These are phyloP conservation scores for Pogostemon cablin DNA, from an alignment of 257 asterid genomes.

Conservation along the genomic window DNA sequence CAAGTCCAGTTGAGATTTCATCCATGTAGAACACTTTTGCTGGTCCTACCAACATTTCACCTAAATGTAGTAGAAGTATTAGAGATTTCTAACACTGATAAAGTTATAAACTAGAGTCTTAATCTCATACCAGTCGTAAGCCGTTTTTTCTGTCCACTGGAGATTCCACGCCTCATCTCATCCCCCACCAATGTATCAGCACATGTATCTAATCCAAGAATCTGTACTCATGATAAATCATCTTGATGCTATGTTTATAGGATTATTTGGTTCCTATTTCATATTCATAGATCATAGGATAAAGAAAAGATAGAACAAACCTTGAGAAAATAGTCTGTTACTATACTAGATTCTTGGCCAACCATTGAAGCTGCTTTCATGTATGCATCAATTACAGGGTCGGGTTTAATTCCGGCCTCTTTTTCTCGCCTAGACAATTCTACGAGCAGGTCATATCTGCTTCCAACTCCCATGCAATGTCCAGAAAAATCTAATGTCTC, in stretches of 20 bases:
- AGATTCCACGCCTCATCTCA: conserved; percentile 92
- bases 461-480: conserved; percentile 92
- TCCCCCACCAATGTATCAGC: conserved; percentile 90
- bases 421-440: conserved; percentile 82
- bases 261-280: background rate
- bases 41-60: conserved; percentile 83
- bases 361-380: conserved; percentile 92
- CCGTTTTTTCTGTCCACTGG: conserved; percentile 96
- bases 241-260: background rate
- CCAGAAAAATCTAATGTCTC: conserved; percentile 85
- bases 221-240: conserved; percentile 43
- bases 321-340: conserved; percentile 87
- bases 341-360: conserved; percentile 86
- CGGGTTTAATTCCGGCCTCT: conserved; percentile 84
- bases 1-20: conserved; percentile 79
- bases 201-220: conserved; percentile 92
- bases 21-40: conserved; percentile 71
- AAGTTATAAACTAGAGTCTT: background rate
- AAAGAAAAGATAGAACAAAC: conserved; percentile 38
- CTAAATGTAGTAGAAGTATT: conserved; percentile 26
- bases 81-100: background rate
- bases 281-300: background rate
- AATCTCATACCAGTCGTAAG: conserved; percentile 75
- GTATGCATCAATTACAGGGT: conserved; percentile 86
- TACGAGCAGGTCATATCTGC: conserved; percentile 79